Conservation (phyloP, 2,329 filamentous ascomycete species). For the Hymenotorrendiella dingleyae region DNA sequence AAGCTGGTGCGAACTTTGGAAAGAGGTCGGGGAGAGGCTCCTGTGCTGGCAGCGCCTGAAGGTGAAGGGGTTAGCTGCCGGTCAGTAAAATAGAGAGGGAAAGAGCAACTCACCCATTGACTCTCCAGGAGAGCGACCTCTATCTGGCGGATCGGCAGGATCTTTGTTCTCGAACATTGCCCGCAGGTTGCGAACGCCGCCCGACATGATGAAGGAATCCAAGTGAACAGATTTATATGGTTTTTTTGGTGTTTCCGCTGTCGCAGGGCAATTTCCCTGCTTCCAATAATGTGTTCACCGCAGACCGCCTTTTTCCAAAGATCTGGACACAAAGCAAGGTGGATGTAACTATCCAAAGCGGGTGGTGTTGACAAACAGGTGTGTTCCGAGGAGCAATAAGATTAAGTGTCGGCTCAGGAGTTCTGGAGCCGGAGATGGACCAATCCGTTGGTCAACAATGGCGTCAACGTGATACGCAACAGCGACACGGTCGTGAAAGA, state of each 20-base stretch:
- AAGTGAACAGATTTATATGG: background rate
- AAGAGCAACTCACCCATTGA: slow-evolving; percentile 36
- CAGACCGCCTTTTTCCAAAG: background rate
- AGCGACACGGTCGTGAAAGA: slow-evolving; percentile 1
- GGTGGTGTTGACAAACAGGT: background rate
- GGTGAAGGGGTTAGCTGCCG: slow-evolving; percentile 15
- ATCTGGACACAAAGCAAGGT: background rate
- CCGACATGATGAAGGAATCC: slow-evolving; percentile 18
- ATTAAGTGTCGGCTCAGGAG: slow-evolving; percentile 3
- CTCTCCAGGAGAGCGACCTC: slow-evolving; percentile 61
- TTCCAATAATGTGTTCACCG: background rate
- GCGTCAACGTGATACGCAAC: background rate
- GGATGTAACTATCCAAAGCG: slow-evolving; percentile 4
- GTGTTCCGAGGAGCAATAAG: background rate
- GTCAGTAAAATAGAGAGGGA: slow-evolving; percentile 7
- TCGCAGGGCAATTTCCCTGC: background rate
- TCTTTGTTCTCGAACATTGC: slow-evolving; percentile 76
- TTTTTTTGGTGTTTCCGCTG: background rate
- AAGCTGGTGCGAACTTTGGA: slow-evolving; percentile 73
- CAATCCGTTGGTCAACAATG: slow-evolving; percentile 8
- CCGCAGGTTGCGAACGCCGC: slow-evolving; percentile 55
- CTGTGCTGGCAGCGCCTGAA: slow-evolving; percentile 20
- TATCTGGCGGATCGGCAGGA: slow-evolving; percentile 47
- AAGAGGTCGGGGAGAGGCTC: slow-evolving; percentile 55
- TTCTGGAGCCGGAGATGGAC: background rate